These are phyloP conservation scores for Paramecium bursaria DNA, from an alignment of 73 alveolate genomes.

Conservation along the genomic window DNA sequence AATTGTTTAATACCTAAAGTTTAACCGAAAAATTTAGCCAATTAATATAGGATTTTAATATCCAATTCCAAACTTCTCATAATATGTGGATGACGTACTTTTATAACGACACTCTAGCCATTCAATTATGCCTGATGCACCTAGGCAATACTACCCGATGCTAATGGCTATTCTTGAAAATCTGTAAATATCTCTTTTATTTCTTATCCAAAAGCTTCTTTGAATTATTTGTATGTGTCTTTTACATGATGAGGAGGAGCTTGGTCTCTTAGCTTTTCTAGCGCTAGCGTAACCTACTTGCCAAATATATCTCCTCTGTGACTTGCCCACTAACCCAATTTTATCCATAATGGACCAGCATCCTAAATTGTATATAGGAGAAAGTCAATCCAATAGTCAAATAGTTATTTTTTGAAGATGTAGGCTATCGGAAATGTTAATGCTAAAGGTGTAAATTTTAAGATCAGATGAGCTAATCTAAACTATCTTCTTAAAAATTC, in stretches of 20 bases:
- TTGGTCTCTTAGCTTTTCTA: constrained; percentile 31
- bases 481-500: constrained; percentile 26
- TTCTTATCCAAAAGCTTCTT: constrained; percentile 17
- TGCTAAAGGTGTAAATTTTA: constrained; percentile 46
- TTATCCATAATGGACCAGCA: constrained; percentile 60
- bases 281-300: constrained; percentile 1
- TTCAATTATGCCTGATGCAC: constrained; percentile 42
- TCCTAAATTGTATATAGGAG: constrained; percentile 24
- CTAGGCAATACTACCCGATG: constrained; percentile 43
- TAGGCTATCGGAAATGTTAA: not conserved
- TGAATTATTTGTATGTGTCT: constrained; percentile 19
- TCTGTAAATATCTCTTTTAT: constrained; percentile 41
- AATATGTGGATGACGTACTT: constrained; percentile 55
- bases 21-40: constrained; percentile 33
- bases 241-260: constrained; percentile 24
- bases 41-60: constrained; percentile 37
- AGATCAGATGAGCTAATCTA: not conserved
- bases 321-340: constrained; percentile 62
- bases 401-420: not conserved
- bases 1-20: constrained; percentile 38
- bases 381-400: constrained; percentile 41
- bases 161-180: constrained; percentile 32
- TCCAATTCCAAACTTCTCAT: constrained; percentile 29
- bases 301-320: constrained; percentile 62
- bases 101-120: constrained; percentile 42